Evolutionary conservation across 164 flowering plant species (phyloP).

Genomic region (Magnolia officinalis): DNA sequence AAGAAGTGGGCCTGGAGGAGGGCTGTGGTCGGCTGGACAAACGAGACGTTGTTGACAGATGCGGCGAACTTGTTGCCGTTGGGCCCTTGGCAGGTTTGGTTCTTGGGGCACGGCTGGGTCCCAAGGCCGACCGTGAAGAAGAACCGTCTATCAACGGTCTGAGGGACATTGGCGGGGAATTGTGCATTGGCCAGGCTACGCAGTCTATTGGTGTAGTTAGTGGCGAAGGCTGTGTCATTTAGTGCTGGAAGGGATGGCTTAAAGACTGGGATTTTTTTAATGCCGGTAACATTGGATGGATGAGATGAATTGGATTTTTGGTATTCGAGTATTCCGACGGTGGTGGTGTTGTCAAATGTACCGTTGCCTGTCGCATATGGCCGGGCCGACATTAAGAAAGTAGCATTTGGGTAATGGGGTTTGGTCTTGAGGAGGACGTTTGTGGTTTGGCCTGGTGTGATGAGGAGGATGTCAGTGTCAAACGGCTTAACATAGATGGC

Average conservation of each 20-base stretch:
- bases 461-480: conserved; percentile 29
- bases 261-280: conserved; percentile 5
- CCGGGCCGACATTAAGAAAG: conserved; percentile 45
- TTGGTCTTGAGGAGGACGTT: conserved; percentile 47
- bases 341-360: conserved; percentile 45
- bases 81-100: conserved; percentile 62
- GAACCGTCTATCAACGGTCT: conserved; percentile 35
- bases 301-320: neutral
- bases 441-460: conserved; percentile 61
- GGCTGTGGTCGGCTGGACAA: conserved; percentile 40
- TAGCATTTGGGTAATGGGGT: conserved; percentile 28
- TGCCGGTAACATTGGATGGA: neutral
- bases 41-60: conserved; percentile 51
- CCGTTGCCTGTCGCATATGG: conserved; percentile 42
- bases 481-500: conserved; percentile 75
- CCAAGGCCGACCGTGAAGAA: conserved; percentile 68
- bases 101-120: conserved; percentile 32
- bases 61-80: conserved; percentile 46
- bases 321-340: conserved; percentile 40
- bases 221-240: conserved; percentile 19
- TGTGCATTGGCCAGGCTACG: conserved; percentile 26
- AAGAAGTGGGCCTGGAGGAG: conserved; percentile 50
- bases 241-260: conserved; percentile 19
- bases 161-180: conserved; percentile 56
- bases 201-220: conserved; percentile 14